Conservation (phyloP, 768 basidiomycete species). For the Epithele typhae region DNA sequence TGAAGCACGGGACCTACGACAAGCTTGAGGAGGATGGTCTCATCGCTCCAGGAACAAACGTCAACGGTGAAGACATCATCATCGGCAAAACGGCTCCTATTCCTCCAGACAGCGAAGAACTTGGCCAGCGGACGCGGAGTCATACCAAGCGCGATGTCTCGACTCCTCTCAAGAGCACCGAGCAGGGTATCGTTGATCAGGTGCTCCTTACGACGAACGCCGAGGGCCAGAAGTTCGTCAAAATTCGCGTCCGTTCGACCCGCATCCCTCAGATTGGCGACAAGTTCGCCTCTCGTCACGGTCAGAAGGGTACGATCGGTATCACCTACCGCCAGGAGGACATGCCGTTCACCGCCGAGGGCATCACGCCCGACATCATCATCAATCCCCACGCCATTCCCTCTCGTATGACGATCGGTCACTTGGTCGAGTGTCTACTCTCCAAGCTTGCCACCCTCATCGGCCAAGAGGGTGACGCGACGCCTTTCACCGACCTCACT, state of each 20-base stretch:
- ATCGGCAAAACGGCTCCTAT: conserved; percentile 99
- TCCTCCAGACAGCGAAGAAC: conserved; percentile 93
- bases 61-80: conserved; percentile 96
- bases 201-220: conserved; percentile 95
- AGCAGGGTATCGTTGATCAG: conserved; percentile 96
- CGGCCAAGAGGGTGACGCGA: conserved; percentile 97
- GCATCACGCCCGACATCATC: conserved; percentile 94
- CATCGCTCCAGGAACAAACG: conserved; percentile 92
- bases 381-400: conserved; percentile 99
- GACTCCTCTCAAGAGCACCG: conserved; percentile 95
- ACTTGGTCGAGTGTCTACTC: conserved; percentile 96
- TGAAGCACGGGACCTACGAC: conserved; percentile 99
- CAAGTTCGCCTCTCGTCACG: conserved; percentile 99
- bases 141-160: conserved; percentile 96
- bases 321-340: conserved; percentile 99
- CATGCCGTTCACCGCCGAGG: conserved; percentile 98
- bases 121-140: conserved; percentile 90
- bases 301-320: conserved; percentile 99
- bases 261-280: conserved; percentile 98
- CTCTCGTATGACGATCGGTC: conserved; percentile 99
- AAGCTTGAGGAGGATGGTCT: conserved; percentile 96
- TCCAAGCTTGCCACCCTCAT: conserved; percentile 95
- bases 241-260: conserved; percentile 92
- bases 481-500: conserved; percentile 96
- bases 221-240: conserved; percentile 97